Evolutionary conservation across 371 early-diverging fungal species (phyloP).

Genomic region (Fennellomyces sp.): DNA sequence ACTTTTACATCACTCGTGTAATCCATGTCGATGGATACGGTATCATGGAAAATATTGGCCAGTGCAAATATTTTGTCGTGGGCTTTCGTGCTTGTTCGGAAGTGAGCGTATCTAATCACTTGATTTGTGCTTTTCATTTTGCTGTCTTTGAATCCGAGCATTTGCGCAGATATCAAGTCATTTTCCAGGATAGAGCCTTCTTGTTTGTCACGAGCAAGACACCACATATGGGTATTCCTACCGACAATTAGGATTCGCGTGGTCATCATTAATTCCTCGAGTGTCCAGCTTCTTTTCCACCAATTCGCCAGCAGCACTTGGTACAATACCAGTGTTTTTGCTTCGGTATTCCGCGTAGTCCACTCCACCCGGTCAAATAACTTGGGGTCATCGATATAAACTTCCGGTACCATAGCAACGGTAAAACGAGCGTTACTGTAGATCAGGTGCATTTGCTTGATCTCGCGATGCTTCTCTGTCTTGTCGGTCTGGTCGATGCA

Average conservation of each 20-base stretch:
- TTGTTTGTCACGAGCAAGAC: too few relatives aligned
- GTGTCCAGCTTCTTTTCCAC: neutral
- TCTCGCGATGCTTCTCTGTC: neutral
- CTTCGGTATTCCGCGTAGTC: too few relatives aligned
- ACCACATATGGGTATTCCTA: neutral
- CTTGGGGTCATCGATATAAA: neutral
- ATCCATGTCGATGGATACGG: neutral
- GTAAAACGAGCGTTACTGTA: neutral
- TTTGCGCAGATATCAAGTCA: neutral
- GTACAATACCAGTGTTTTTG: neutral
- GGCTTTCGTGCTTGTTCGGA: neutral
- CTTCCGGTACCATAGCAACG: neutral
- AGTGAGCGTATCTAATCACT: neutral
- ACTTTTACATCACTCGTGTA: neutral
- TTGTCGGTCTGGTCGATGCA: neutral
- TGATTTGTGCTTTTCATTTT: neutral
- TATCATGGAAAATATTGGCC: neutral
- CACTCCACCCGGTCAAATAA: too few relatives aligned
- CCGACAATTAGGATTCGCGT: neutral
- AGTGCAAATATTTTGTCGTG: neutral
- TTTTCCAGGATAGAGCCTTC: neutral
- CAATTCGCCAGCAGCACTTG: neutral
- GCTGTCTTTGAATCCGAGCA: neutral
- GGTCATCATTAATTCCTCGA: neutral
- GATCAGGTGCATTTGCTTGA: neutral